Base-by-base conservation (phyloP, 768 basidiomycete genomes). In the Phanerochaete carnosa region DNA sequence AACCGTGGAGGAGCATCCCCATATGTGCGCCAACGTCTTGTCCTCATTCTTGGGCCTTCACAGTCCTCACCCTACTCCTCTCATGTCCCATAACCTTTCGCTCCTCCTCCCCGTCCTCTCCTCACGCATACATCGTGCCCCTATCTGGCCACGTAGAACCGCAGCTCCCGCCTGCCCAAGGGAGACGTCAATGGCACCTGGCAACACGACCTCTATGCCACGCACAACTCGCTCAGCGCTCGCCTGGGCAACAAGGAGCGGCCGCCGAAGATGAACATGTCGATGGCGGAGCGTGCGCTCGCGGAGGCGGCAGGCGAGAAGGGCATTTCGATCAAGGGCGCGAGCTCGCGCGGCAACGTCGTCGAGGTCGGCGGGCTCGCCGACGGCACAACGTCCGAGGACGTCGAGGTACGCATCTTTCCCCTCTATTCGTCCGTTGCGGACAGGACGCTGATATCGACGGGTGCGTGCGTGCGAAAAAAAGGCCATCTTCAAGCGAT, bases 401-500 rank as follows among this genome's bases (percentile, higher is more conserved):
- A 94, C 71, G 92, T 94, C 51, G 83, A 85, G 70, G 79, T 79
- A 58, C 63, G 67, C 50, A 5, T 32, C 12, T 46, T 51, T 68
- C 47, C 1, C 32, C 50, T 15, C n/a, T n/a, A n/a, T n/a, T n/a
- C 16, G 22, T n/a, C 45, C 9, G 8, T 49, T 13, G 35, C 30
- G 29, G 23, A n/a, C n/a, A 28, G 15, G 16, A 50, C 8, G 22
- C 56, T 35, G 35, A 52, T 25, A 16, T n/a, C n/a, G n/a, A n/a
- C n/a, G n/a, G n/a, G n/a, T n/a, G n/a, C n/a, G n/a, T n/a, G n/a
- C n/a, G 29, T 15, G 13, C 26, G 57, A 28, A 45, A 32, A 15
- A 56, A 2, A 80, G 69, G 90, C 92, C 26, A 93, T 93, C 57
- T 94, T 94, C 79, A 87, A 88, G 63, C 85, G 87, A 25, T 91